Evolutionary conservation across 1,139 yeast species (phyloP).

Genomic region (Pichia sp.): DNA sequence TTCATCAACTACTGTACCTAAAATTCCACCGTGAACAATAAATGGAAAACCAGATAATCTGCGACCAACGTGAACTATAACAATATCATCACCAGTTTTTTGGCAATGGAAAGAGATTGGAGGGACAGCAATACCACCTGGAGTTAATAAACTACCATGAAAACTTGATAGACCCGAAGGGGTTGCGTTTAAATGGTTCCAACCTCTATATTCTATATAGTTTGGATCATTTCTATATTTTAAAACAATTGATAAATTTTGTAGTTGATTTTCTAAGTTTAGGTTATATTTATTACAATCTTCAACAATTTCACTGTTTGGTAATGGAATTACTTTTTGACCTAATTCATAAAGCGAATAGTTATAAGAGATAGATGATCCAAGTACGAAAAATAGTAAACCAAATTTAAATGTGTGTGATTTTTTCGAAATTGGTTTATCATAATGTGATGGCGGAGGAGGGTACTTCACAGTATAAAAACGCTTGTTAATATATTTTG

Average conservation of each 20-base stretch:
- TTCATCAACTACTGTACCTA: constrained; percentile 79
- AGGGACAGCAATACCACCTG: constrained; percentile 72
- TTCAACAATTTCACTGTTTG: constrained; percentile 11
- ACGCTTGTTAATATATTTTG: background rate
- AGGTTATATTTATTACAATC: constrained; percentile 25
- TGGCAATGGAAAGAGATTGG: constrained; percentile 65
- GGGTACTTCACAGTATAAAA: constrained; percentile 14
- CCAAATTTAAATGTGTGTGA: constrained; percentile 4
- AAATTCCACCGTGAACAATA: constrained; percentile 82
- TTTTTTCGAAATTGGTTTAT: background rate
- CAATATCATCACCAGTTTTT: constrained; percentile 51
- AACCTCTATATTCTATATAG: constrained; percentile 44
- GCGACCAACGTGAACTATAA: constrained; percentile 73
- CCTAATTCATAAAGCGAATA: constrained; percentile 25
- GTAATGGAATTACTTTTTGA: constrained; percentile 19
- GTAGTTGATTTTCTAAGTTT: constrained; percentile 41
- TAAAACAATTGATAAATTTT: constrained; percentile 47
- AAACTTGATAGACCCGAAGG: constrained; percentile 18
- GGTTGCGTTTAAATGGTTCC: constrained; percentile 47
- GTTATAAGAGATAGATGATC: constrained; percentile 22
- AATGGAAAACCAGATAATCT: constrained; percentile 82
- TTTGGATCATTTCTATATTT: constrained; percentile 37
- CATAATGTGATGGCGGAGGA: constrained; percentile 16
- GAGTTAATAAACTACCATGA: constrained; percentile 40
- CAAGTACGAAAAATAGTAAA: constrained; percentile 19